A percentile compares a stretch with the other conserved stretches of the same genome.
Evolutionary conservation across 169 alveolate species (phyloP).

Genomic region (Toxoplasma gondii): DNA sequence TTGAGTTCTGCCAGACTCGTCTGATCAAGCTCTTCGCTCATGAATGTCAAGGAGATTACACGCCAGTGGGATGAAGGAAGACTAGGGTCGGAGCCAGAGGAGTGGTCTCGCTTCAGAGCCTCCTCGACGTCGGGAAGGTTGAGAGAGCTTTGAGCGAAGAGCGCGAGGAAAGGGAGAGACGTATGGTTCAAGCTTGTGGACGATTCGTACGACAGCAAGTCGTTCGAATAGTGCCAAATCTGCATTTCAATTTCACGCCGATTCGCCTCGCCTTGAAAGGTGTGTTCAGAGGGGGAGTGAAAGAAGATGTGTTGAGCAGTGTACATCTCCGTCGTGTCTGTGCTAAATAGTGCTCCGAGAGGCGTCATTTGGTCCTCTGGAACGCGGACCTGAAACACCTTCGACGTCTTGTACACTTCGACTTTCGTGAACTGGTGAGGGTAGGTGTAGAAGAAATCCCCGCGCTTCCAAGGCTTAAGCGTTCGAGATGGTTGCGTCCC

Average conservation of each 20-base stretch:
- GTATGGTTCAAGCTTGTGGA: constrained; percentile 61
- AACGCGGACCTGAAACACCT: constrained; percentile 79
- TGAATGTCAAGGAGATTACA: constrained; percentile 83
- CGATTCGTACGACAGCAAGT: constrained; percentile 61
- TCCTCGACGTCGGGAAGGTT: constrained; percentile 68
- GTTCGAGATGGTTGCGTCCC: constrained; percentile 56
- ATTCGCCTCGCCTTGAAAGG: constrained; percentile 86
- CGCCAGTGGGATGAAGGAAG: constrained; percentile 77
- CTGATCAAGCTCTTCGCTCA: constrained; percentile 84
- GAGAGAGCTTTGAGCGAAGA: constrained; percentile 65
- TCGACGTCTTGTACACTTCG: constrained; percentile 76
- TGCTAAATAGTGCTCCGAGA: constrained; percentile 82
- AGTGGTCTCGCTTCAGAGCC: constrained; percentile 20
- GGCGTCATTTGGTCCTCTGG: constrained; percentile 73
- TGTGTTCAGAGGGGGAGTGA: constrained; percentile 88
- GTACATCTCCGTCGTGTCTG: constrained; percentile 83
- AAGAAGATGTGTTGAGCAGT: constrained; percentile 82
- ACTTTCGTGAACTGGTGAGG: constrained; percentile 76
- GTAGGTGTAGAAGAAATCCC: constrained; percentile 81
- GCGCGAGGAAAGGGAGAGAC: constrained; percentile 58
- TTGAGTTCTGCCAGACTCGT: constrained; percentile 78
- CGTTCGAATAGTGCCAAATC: constrained; percentile 84
- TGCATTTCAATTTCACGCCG: constrained; percentile 87
- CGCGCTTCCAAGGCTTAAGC: constrained; percentile 80
- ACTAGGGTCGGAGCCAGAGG: constrained; percentile 36